phyloP scores from a whole-genome alignment of 169 alveolate genomes.

The Plasmodium inui region DNA sequence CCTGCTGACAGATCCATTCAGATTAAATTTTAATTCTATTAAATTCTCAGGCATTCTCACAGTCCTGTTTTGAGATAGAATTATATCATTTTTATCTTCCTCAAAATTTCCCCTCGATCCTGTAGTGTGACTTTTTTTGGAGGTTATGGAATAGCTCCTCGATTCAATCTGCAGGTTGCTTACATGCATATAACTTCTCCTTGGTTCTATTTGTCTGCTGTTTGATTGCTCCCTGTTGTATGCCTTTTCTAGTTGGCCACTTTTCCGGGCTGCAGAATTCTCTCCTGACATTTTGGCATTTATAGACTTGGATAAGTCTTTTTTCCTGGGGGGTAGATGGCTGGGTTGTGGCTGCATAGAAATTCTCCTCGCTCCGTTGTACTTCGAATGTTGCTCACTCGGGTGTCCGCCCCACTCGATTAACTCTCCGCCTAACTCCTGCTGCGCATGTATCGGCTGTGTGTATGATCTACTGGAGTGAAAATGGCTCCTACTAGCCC shows the following conservation, averaged over 20 bases:
- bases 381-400: background rate
- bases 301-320: slow-evolving; percentile 1
- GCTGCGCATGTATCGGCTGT: background rate
- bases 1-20: background rate
- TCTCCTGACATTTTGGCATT: background rate
- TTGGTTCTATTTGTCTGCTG: background rate
- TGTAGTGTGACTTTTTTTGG: background rate
- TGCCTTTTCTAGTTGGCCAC: background rate
- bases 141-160: background rate
- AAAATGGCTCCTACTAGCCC: background rate
- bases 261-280: background rate
- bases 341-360: background rate
- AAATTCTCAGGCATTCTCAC: background rate
- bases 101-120: background rate
- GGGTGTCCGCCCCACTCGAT: background rate
- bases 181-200: slow-evolving; percentile 12
- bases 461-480: background rate
- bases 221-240: background rate
- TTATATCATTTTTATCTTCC: background rate
- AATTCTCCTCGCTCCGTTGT: background rate
- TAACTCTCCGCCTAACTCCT: background rate
- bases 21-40: slow-evolving; percentile 3
- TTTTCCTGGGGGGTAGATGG: background rate
- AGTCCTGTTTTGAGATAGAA: background rate
- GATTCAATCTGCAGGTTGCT: background rate